Base-by-base conservation (phyloP, 768 basidiomycete species). In the Rubroboletus pulcherrimus region DNA sequence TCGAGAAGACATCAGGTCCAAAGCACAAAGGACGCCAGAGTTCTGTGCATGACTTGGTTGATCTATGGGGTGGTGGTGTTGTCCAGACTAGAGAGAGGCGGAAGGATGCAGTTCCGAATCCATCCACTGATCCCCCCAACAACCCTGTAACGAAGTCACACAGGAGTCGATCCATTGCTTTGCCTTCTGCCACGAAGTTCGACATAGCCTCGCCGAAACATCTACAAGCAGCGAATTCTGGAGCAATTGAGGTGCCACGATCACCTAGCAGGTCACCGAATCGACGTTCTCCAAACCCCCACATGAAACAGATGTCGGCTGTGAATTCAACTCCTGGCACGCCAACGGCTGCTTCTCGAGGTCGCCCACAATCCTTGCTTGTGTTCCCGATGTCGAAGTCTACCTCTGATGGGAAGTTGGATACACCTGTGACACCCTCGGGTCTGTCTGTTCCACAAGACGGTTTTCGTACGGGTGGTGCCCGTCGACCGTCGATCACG, bases 361-460 rank as follows among this genome's bases (percentile, higher is more conserved):
- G 80, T 35, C 84, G 91, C 6, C 91, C 91, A 21, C 88, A 91
- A 57, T 93, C 91, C n/a, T 82, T 92, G 81, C 78, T 91, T 66
- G 69, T 87, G 30, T 85, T 87, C 62, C 86, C 88, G 3, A 61
- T 73, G 29, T 66, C 74, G 15, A 72, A 71, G 50, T 70, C 76
- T 60, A 65, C 59, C 12, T 75, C 80, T 15, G 68, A 73, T 8
- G 80, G 81, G 37, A 74, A 69, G 41, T 55, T 72, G 14, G 65
- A 74, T 42, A 50, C 66, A 19, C 63, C 67, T 61, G 62, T 30
- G 54, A 67, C 70, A 34, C 73, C 73, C 48, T 66, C 74, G 42
- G 70, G 70, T 14, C 69, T 86, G 10, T 65, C 74, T 41, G 78
- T 82, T 19, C 79, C 84, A 2, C 76, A 75, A 45, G 78, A 80